Conservation (phyloP, 2,329 filamentous ascomycete species). For the Pseudovirgaria hyperparasitica region DNA sequence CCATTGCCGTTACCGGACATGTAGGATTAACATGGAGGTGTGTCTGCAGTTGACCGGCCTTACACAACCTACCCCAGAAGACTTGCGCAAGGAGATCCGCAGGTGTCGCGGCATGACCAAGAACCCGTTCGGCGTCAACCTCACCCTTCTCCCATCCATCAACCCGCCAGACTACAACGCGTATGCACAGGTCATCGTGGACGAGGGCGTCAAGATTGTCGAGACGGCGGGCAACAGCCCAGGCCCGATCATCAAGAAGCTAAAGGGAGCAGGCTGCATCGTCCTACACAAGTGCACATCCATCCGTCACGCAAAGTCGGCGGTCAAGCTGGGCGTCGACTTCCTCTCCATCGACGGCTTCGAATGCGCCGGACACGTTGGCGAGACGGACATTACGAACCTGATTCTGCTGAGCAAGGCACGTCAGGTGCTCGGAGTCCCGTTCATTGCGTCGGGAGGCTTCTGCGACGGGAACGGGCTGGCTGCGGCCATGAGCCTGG, state of each 20-base stretch:
- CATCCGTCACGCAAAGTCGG: conserved; percentile 82
- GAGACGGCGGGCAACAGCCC: conserved; percentile 88
- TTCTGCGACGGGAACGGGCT: conserved; percentile 92
- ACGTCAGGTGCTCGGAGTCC: conserved; percentile 68
- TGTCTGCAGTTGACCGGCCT: no score
- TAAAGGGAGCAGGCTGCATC: conserved; percentile 67
- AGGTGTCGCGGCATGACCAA: conserved; percentile 69
- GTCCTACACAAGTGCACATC: conserved; percentile 97
- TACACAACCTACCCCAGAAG: conserved; percentile 84
- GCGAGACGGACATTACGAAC: conserved; percentile 79
- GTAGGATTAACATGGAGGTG: no score
- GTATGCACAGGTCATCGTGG: conserved; percentile 85
- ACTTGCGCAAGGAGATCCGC: conserved; percentile 85
- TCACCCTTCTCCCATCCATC: conserved; percentile 83
- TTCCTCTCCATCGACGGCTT: conserved; percentile 96
- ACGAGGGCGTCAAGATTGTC: conserved; percentile 82
- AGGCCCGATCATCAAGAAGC: conserved; percentile 75
- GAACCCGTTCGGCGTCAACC: conserved; percentile 81
- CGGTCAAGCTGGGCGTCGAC: conserved; percentile 88
- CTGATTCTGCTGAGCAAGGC: conserved; percentile 79
- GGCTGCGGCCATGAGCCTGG: conserved; percentile 77
- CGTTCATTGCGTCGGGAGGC: conserved; percentile 91
- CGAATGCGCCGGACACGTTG: conserved; percentile 86
- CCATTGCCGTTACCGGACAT: no score
- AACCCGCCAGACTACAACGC: conserved; percentile 84